Conservation (phyloP, 164 flowering plant genomes). For the Magnolia officinalis region DNA sequence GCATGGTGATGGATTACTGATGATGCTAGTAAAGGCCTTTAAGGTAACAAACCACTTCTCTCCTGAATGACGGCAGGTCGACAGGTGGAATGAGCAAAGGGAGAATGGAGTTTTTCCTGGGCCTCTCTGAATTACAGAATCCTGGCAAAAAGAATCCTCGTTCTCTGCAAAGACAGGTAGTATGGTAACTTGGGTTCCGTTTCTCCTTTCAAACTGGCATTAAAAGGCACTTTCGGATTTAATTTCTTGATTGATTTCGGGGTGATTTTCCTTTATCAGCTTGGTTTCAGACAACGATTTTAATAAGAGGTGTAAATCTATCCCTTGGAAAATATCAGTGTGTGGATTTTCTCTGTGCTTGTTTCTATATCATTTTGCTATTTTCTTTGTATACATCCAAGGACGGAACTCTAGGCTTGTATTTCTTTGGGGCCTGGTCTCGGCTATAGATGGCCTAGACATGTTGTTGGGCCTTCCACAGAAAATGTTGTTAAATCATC, state of each 20-base stretch:
- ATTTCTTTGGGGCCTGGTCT: no score
- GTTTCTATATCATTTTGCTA: not conserved
- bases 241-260: not conserved
- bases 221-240: not conserved
- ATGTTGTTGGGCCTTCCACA: no score
- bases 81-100: slow-evolving; percentile 70
- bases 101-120: slow-evolving; percentile 66
- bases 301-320: not conserved
- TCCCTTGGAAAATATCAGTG: not conserved
- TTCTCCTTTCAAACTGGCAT: not conserved
- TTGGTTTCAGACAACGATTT: not conserved
- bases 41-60: not conserved
- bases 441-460: no score
- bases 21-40: not conserved
- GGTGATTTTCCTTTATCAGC: not conserved
- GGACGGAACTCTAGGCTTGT: no score
- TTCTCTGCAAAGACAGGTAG: not conserved
- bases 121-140: slow-evolving; percentile 37
- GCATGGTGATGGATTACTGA: not conserved
- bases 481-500: no score
- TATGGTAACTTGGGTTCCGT: not conserved
- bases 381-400: not conserved
- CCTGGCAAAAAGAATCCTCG: not conserved
- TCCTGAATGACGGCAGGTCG: slow-evolving; percentile 37
- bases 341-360: not conserved